Conservation (phyloP, 345 rosid species). For the Sapria himalayana region DNA sequence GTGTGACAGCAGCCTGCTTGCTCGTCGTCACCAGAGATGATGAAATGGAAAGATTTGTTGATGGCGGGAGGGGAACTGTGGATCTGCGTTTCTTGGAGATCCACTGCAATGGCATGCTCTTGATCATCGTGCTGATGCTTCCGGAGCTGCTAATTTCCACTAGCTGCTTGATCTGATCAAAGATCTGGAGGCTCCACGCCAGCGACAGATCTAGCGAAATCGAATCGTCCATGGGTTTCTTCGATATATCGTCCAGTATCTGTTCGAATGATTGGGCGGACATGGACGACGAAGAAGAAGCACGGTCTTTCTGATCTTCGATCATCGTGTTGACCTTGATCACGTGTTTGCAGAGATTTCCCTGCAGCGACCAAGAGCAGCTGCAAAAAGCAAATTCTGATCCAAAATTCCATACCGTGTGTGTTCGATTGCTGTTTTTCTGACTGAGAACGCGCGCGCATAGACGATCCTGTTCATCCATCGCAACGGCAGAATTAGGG, state of each 20-base stretch:
- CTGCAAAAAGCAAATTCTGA: conserved; percentile 84
- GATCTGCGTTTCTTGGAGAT: conserved; percentile 60
- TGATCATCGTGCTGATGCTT: conserved; percentile 40
- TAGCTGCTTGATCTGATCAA: conserved; percentile 54
- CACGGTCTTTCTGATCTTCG: conserved; percentile 18
- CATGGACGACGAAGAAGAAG: conserved; percentile 31
- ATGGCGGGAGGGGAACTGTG: conserved; percentile 50
- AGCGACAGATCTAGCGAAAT: conserved; percentile 43
- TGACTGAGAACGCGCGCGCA: conserved; percentile 58
- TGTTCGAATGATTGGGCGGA: conserved; percentile 45
- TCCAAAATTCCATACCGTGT: conserved; percentile 81
- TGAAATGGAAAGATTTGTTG: conserved; percentile 18
- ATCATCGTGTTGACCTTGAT: conserved; percentile 59
- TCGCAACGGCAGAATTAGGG: conserved; percentile 55
- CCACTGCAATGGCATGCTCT: conserved; percentile 56
- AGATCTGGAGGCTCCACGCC: conserved; percentile 64
- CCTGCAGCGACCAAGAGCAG: conserved; percentile 81
- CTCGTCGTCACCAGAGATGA: no score
- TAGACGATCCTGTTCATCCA: conserved; percentile 24
- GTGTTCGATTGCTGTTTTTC: conserved; percentile 26
- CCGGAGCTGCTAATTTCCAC: conserved; percentile 35
- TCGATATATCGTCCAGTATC: conserved; percentile 28
- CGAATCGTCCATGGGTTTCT: conserved; percentile 60
- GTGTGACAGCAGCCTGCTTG: no score
- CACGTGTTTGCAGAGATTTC: conserved; percentile 89